These are phyloP conservation scores for Magnolia changhungtana DNA, from an alignment of 164 flowering plant species.

Conservation along the genomic window DNA sequence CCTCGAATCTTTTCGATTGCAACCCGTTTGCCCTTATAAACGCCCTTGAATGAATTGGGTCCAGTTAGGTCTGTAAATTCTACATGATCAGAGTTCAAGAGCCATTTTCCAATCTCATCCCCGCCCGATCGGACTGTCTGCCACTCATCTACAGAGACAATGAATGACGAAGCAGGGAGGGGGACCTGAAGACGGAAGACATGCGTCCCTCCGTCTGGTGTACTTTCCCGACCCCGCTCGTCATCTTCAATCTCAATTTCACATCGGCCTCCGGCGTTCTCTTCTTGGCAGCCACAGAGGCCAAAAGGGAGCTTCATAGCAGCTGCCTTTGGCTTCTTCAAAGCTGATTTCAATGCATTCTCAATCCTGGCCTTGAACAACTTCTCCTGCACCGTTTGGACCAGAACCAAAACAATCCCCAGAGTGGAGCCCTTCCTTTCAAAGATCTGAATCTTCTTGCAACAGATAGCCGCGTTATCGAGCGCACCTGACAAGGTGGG, in stretches of 20 bases:
- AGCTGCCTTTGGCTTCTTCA: slow-evolving; percentile 54
- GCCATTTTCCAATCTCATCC: slow-evolving; percentile 69
- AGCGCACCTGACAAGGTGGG: slow-evolving; percentile 72
- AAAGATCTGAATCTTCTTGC: slow-evolving; percentile 89
- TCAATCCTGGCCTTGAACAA: slow-evolving; percentile 52
- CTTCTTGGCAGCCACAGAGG: slow-evolving; percentile 94
- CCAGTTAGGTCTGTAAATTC: slow-evolving; percentile 78
- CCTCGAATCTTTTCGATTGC: slow-evolving; percentile 80
- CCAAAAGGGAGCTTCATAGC: slow-evolving; percentile 83
- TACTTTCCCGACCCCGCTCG: slow-evolving; percentile 40
- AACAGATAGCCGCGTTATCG: slow-evolving; percentile 64
- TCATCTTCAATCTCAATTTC: slow-evolving; percentile 48
- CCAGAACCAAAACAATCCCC: slow-evolving; percentile 52
- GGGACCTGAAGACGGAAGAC: slow-evolving; percentile 56
- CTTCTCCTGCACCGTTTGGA: slow-evolving; percentile 67
- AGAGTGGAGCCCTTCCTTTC: slow-evolving; percentile 81
- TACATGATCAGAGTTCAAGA: slow-evolving; percentile 62
- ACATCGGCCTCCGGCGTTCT: slow-evolving; percentile 42
- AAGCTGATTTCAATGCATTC: slow-evolving; percentile 57
- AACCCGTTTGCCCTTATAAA: slow-evolving; percentile 66
- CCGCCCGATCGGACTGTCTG: slow-evolving; percentile 72
- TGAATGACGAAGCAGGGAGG: slow-evolving; percentile 45
- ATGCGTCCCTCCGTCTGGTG: slow-evolving; percentile 25
- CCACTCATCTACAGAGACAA: slow-evolving; percentile 83
- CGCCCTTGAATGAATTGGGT: slow-evolving; percentile 67